phyloP scores from a whole-genome alignment of 768 basidiomycete genomes.

The Leccinum boreale region DNA sequence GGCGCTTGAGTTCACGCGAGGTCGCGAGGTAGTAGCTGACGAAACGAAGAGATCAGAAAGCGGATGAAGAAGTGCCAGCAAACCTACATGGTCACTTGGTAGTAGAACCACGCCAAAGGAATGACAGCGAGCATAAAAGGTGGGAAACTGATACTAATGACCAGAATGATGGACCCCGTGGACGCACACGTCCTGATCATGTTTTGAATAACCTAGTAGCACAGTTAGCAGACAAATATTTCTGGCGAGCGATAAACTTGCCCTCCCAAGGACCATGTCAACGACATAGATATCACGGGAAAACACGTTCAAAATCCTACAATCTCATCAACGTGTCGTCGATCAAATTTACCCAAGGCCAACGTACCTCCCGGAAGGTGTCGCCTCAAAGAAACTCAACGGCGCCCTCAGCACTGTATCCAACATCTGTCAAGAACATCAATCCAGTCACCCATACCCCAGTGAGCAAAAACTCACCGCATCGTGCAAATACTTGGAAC shows the following conservation, averaged over 20 bases:
- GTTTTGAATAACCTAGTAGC: slow-evolving; percentile 53
- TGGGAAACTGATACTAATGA: slow-evolving; percentile 83
- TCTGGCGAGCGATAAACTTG: slow-evolving; percentile 9
- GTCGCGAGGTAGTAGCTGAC: slow-evolving; percentile 82
- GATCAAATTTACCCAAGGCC: background rate
- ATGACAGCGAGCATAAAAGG: slow-evolving; percentile 72
- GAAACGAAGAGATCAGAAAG: background rate
- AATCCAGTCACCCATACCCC: background rate
- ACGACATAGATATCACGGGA: slow-evolving; percentile 85
- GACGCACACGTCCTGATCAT: slow-evolving; percentile 62
- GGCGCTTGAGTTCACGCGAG: slow-evolving; percentile 81
- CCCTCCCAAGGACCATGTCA: slow-evolving; percentile 77
- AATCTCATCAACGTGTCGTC: background rate
- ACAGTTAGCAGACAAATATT: background rate
- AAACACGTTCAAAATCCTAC: slow-evolving; percentile 84
- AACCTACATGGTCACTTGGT: slow-evolving; percentile 71
- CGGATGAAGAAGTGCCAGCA: background rate
- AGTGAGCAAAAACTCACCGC: slow-evolving; percentile 39
- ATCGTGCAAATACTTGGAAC: slow-evolving; percentile 76
- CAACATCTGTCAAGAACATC: slow-evolving; percentile 56
- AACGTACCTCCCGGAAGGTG: slow-evolving; percentile 75
- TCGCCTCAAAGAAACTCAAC: slow-evolving; percentile 85
- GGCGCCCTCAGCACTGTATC: slow-evolving; percentile 78
- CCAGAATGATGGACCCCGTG: slow-evolving; percentile 58
- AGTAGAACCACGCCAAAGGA: slow-evolving; percentile 79